Evolutionary conservation across 352 stramenopile genomes (phyloP).

Genomic region (Blastocystis sp.): DNA sequence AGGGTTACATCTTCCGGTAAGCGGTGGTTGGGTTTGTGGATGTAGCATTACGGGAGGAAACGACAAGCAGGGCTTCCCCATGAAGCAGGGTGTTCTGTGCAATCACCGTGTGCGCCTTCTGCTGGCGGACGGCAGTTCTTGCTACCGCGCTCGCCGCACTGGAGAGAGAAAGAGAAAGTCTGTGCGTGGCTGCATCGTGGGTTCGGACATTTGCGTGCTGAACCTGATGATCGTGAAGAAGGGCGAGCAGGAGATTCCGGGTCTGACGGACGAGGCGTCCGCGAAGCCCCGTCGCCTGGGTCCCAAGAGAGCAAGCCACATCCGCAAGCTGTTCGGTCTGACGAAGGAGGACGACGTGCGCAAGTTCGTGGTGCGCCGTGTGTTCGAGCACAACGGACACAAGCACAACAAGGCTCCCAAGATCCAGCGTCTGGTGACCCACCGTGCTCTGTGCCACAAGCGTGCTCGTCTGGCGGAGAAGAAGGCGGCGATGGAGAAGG

Average conservation of each 20-base stretch:
- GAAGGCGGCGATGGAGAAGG: not conserved
- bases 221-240: conserved; percentile 97
- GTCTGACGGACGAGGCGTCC: conserved; percentile 86
- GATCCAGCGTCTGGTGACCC: conserved; percentile 98
- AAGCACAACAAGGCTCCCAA: conserved; percentile 93
- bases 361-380: conserved; percentile 89
- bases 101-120: conserved; percentile 94
- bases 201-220: conserved; percentile 93
- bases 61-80: conserved; percentile 99
- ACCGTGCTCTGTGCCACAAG: conserved; percentile 87
- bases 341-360: conserved; percentile 97
- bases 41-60: conserved; percentile 91
- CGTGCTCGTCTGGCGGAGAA: conserved; percentile 54
- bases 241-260: conserved; percentile 83
- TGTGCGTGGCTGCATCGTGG: conserved; percentile 96
- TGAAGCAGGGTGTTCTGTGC: conserved; percentile 98
- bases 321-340: conserved; percentile 99
- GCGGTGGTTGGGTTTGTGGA: conserved; percentile 91
- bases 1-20: conserved; percentile 92
- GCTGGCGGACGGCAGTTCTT: conserved; percentile 90
- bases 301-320: conserved; percentile 98
- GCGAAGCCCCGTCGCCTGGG: conserved; percentile 84
- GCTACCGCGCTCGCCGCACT: conserved; percentile 77
- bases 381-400: conserved; percentile 94
- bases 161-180: conserved; percentile 97